Base-by-base conservation (phyloP, 1,284 basidiomycete species). In the Puccinia horiana region DNA sequence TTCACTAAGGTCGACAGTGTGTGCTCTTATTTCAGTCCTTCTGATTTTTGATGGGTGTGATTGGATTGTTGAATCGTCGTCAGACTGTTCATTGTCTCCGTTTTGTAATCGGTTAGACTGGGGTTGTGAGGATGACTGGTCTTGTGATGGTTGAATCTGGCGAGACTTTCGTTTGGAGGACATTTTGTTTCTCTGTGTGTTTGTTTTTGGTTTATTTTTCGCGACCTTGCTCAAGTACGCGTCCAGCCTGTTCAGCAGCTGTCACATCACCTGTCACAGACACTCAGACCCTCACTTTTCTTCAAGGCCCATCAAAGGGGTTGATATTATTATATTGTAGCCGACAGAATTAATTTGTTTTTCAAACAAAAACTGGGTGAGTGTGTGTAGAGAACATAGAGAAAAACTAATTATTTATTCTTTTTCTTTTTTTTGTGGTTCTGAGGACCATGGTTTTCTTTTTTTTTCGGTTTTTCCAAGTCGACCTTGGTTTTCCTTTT, bases 1-100 rank as follows among this genome's bases (percentile, higher is more conserved):
- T 5, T 80, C 77, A 32, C 77, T 80, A 12, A 44, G 26, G 16
- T 52, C 77, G 29, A 80, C 77, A 2, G 77, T 80, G 11, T 72
- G 52, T n/a, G 77, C 77, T 70, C 77, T 29, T 32, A 72, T 54
- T 37, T 73, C 70, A 26, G 29, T 73, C 49, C n/a, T 73, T 26
- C 70, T 73, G 49, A 37, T 73, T 47, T 73, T 73, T 54, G 70
- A 73, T 52, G 37, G 20, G 49, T 40, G 35, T 40, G 63, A n/a
- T 20, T 65, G 63, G 20, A 32, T 20, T 32, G 61, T 54, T 54
- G 52, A n/a, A 18, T 65, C 63, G 35, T 23, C 20, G 1, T 35
- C 4, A 8, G 63, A 40, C 4, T 8, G 26, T 35, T 5, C 4
- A 16, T 35, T 8, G 35, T 40, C 18, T 1, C n/a, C 20, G 23